A percentile compares a stretch with the other conserved stretches of the same genome.
These are phyloP conservation scores for Microcyclosporella mali DNA, from an alignment of 2,329 filamentous ascomycete species.

Conservation along the genomic window DNA sequence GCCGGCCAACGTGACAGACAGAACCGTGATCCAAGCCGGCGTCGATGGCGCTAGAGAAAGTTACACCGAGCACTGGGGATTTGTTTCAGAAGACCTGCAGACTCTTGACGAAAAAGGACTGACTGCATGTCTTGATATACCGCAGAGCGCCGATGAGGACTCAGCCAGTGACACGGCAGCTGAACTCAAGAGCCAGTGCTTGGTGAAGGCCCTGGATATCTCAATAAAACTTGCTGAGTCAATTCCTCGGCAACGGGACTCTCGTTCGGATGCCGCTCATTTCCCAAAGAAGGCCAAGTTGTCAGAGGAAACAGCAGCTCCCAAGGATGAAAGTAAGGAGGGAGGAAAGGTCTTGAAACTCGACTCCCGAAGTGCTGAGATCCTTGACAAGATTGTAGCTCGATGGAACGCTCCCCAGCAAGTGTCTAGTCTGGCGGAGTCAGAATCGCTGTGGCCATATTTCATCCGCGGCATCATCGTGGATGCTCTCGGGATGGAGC, in stretches of 20 bases:
- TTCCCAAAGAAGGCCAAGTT: background rate
- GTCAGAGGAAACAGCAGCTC: background rate
- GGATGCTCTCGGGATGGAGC: constrained; percentile 2
- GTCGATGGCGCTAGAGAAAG: background rate
- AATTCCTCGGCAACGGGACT: background rate
- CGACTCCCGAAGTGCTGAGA: constrained; percentile 1
- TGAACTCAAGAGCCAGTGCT: constrained; percentile 1
- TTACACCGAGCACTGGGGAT: background rate
- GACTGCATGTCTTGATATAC: background rate
- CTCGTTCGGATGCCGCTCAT: background rate
- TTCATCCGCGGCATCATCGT: constrained; percentile 7
- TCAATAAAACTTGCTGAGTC: background rate
- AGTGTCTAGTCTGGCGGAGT: background rate
- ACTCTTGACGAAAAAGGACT: background rate
- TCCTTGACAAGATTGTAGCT: constrained; percentile 3
- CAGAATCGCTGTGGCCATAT: constrained; percentile 6
- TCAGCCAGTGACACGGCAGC: background rate
- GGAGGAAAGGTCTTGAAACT: background rate
- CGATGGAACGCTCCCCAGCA: constrained; percentile 3
- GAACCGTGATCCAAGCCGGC: background rate
- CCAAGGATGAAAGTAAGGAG: background rate
- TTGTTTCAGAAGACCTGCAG: background rate
- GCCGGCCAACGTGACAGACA: background rate
- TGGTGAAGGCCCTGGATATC: constrained; percentile 4
- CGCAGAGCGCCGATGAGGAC: background rate